A percentile compares a stretch with the other conserved stretches of the same genome.
These are phyloP conservation scores for Globisporangium solare DNA, from an alignment of 352 stramenopile species.

Conservation along the genomic window DNA sequence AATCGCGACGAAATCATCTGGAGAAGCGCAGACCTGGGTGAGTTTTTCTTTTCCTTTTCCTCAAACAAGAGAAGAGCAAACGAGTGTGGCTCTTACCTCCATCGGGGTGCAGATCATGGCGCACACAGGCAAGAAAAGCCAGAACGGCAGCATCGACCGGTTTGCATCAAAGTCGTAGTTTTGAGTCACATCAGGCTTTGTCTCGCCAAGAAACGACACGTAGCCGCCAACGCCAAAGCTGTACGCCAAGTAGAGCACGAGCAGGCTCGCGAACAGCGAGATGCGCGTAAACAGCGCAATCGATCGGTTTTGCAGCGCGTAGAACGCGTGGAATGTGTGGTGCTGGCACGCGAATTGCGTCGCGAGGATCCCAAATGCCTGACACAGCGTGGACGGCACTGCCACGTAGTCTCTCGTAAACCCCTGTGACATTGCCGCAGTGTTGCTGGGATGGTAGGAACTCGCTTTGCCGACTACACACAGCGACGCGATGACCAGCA, in stretches of 20 bases:
- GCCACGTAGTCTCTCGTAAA: conserved; percentile 39
- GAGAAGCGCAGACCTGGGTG: neutral
- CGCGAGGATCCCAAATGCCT: conserved; percentile 41
- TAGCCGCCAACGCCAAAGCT: conserved; percentile 48
- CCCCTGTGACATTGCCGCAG: conserved; percentile 18
- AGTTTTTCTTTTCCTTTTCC: neutral
- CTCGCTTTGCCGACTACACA: conserved; percentile 27
- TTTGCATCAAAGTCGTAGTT: conserved; percentile 42
- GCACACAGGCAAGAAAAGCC: conserved; percentile 36
- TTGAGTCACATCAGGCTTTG: conserved; percentile 36
- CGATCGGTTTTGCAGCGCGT: conserved; percentile 31
- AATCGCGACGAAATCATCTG: conserved; percentile 48
- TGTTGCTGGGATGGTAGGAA: conserved; percentile 23
- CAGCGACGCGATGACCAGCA: conserved; percentile 23
- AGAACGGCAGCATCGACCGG: conserved; percentile 29
- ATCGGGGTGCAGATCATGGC: conserved; percentile 36
- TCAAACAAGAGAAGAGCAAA: no score
- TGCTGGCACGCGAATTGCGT: conserved; percentile 39
- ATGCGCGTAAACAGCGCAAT: conserved; percentile 28
- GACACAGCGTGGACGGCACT: conserved; percentile 42
- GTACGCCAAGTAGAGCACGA: conserved; percentile 29
- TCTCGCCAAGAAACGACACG: conserved; percentile 38
- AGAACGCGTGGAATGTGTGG: conserved; percentile 53
- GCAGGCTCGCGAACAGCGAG: conserved; percentile 24
- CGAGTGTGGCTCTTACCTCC: conserved; percentile 25